These are phyloP conservation scores for Cladophialophora carrionii DNA, from an alignment of 2,329 filamentous ascomycete genomes.

Conservation along the genomic window DNA sequence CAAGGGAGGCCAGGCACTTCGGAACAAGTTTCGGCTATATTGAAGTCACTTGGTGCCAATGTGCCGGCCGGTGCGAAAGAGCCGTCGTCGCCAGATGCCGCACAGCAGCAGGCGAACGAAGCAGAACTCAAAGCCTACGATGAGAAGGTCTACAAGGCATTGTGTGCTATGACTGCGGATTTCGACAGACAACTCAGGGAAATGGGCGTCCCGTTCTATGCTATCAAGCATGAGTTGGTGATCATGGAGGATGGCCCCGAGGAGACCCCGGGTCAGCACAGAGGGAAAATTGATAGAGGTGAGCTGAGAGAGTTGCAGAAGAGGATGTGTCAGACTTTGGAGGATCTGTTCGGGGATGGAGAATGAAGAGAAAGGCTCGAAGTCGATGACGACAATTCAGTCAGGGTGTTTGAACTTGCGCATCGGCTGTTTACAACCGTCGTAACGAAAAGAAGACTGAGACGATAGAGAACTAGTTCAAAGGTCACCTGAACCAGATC, in stretches of 20 bases:
- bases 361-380: not conserved
- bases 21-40: slow-evolving; percentile 57
- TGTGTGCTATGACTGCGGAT: slow-evolving; percentile 61
- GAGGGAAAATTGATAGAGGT: slow-evolving; percentile 44
- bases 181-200: slow-evolving; percentile 60
- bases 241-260: slow-evolving; percentile 38
- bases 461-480: not conserved
- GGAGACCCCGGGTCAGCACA: slow-evolving; percentile 31
- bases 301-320: slow-evolving; percentile 52
- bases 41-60: slow-evolving; percentile 45
- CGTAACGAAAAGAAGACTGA: not conserved
- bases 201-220: slow-evolving; percentile 66
- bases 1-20: slow-evolving; percentile 57
- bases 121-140: slow-evolving; percentile 64
- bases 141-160: slow-evolving; percentile 64
- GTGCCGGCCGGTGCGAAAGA: slow-evolving; percentile 6
- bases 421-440: not conserved
- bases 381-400: not conserved
- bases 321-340: slow-evolving; percentile 55
- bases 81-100: slow-evolving; percentile 19
- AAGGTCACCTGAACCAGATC: not conserved
- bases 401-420: not conserved
- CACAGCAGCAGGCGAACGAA: slow-evolving; percentile 46
- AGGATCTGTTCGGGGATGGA: slow-evolving; percentile 53
- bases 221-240: slow-evolving; percentile 53